phyloP scores from a whole-genome alignment of 306 rosid genomes.

The Carpinus viminea region DNA sequence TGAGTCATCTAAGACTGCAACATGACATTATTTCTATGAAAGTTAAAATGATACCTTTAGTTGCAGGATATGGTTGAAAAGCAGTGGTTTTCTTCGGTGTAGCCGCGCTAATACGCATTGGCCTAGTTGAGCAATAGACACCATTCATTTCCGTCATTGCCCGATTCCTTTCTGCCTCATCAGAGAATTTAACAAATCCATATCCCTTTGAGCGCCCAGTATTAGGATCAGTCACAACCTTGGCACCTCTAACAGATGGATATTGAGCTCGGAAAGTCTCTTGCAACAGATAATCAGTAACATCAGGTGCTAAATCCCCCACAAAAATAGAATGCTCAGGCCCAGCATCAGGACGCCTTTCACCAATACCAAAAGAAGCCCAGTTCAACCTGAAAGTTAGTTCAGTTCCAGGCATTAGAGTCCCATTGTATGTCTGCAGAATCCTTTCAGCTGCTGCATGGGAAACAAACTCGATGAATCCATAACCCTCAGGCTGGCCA shows the following conservation, averaged over 20 bases:
- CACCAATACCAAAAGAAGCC: constrained; percentile 95
- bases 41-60: constrained; percentile 47
- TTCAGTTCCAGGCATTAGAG: constrained; percentile 88
- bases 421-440: constrained; percentile 75
- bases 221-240: constrained; percentile 83
- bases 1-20: not conserved
- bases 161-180: constrained; percentile 80
- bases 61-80: constrained; percentile 54
- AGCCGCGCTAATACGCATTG: constrained; percentile 93
- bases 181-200: constrained; percentile 88
- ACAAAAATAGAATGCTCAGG: constrained; percentile 93
- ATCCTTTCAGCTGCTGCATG: constrained; percentile 84
- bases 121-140: constrained; percentile 81
- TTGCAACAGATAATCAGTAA: constrained; percentile 80
- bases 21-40: not conserved
- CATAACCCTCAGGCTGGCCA: constrained; percentile 87
- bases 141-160: constrained; percentile 96
- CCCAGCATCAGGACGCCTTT: constrained; percentile 72
- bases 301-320: constrained; percentile 92
- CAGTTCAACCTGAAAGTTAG: constrained; percentile 80
- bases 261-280: constrained; percentile 73
- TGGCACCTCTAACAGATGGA: constrained; percentile 89
- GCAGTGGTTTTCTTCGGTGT: constrained; percentile 73
- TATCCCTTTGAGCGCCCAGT: constrained; percentile 89
- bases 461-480: constrained; percentile 83